phyloP scores from a whole-genome alignment of 495 filamentous ascomycete genomes.

The Neurospora sp. region DNA sequence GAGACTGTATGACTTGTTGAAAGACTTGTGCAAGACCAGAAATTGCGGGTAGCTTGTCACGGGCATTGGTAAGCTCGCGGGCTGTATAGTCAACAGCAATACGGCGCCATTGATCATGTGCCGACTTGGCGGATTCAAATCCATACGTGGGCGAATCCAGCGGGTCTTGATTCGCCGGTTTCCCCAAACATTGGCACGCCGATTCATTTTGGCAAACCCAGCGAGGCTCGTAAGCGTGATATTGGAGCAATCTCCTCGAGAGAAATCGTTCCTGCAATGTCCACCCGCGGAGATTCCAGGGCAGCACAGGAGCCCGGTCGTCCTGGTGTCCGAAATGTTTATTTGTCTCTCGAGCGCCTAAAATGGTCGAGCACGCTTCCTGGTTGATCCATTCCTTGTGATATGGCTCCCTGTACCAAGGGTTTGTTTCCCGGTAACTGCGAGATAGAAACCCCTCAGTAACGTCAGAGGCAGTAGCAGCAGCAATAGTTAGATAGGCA shows the following conservation, averaged over 20 bases:
- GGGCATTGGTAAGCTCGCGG: slow-evolving; percentile 15
- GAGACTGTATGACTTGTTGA: slow-evolving; percentile 6
- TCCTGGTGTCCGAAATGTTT: not conserved
- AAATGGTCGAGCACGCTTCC: not conserved
- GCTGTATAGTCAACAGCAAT: slow-evolving; percentile 4
- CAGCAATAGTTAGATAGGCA: slow-evolving; percentile 3
- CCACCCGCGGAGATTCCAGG: slow-evolving; percentile 1
- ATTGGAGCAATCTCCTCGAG: not conserved
- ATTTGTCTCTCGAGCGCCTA: not conserved
- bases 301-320: not conserved
- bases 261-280: slow-evolving; percentile 2
- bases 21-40: slow-evolving; percentile 18
- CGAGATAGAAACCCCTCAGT: slow-evolving; percentile 1
- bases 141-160: not conserved
- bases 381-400: not conserved
- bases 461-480: not conserved
- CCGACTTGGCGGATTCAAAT: not conserved
- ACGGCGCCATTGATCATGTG: not conserved
- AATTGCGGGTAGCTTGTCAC: slow-evolving; percentile 23
- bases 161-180: not conserved
- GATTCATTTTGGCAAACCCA: not conserved
- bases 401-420: not conserved
- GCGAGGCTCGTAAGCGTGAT: not conserved
- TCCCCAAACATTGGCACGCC: not conserved
- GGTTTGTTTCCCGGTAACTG: not conserved